Conservation (phyloP, 2,329 filamentous ascomycete genomes). For the Aureobasidium sp. region DNA sequence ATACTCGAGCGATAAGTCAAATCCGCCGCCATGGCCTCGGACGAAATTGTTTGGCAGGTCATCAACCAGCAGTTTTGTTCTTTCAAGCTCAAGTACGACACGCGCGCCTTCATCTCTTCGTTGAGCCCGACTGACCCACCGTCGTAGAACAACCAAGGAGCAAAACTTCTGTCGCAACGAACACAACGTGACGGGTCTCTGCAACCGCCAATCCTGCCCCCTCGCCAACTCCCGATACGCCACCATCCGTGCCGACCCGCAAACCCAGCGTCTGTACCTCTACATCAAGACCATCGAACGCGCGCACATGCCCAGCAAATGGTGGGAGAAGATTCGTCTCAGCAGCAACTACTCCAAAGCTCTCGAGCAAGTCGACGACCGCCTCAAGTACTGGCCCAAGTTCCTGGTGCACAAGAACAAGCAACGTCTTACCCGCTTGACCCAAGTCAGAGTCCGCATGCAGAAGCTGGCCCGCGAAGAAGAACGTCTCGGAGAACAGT, state of each 20-base stretch:
- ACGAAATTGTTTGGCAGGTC: constrained; percentile 96
- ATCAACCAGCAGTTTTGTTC: constrained; percentile 94
- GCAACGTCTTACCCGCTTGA: constrained; percentile 84
- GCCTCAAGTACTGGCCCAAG: constrained; percentile 88
- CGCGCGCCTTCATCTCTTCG: neutral
- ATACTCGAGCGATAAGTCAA: neutral
- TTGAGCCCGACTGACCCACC: neutral
- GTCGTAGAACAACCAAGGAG: constrained; percentile 56
- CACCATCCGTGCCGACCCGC: constrained; percentile 75
- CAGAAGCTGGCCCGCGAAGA: constrained; percentile 81
- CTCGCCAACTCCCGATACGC: constrained; percentile 90
- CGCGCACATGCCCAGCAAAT: constrained; percentile 76
- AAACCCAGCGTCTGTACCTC: constrained; percentile 78
- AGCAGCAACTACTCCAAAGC: constrained; percentile 87
- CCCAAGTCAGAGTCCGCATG: constrained; percentile 76
- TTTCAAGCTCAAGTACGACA: constrained; percentile 71
- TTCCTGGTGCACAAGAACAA: constrained; percentile 93
- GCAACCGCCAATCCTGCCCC: constrained; percentile 81
- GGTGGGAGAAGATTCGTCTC: constrained; percentile 90
- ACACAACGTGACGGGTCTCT: constrained; percentile 52
- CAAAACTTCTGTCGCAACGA: constrained; percentile 93
- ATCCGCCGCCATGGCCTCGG: constrained; percentile 61
- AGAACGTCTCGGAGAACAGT: constrained; percentile 76
- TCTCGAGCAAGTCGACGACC: constrained; percentile 76
- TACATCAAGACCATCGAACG: constrained; percentile 97